Evolutionary conservation across 768 basidiomycete genomes (phyloP), one percentile per base, ranked within the genome.

Genomic region (Chalciporus piperatus): DNA sequence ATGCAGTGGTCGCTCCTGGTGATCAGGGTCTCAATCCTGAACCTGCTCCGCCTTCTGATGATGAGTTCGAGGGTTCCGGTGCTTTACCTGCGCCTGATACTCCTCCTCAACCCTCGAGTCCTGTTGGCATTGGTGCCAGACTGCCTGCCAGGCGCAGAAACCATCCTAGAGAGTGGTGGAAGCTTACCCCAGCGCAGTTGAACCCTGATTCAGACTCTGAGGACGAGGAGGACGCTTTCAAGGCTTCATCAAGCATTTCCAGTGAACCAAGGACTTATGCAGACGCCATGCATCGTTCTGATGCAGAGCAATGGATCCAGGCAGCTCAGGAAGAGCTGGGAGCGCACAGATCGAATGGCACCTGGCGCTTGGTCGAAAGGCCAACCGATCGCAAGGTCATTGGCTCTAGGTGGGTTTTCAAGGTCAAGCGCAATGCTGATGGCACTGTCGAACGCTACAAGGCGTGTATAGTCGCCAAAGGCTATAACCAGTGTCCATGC

Each of bases 381-480:
- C 30, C 30, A 1, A 11, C 30, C 12, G 30, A 32, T 10, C 11
- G 13, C 13, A 32, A 32, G 11, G 30, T 32, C 27, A 32, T 32
- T 13, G 30, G 13, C 30, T 30, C 28, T 30, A 30, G 28, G 28
- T 30, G 7, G n/a, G n/a, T n/a, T 2, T 30, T 30, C 28, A 30
- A 30, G 28, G 28, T 30, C 28, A 38, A 38, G 37, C 16, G 37
- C 37, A 38, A 38, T 38, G 37, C 37, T 38, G 37, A 38, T 30
- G 6, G 28, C 28, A 8, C 28, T 3, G 28, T 30, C 11, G 28
- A 30, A 30, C 6, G 27, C 27, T 27, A 7, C 27, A 27, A 76
- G 59, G 73, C 58, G 9, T 49, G 68, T 9, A 59, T 76, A 8
- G 72, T 75, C 9, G 69, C 73, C 2, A 63, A 68, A 41, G 70